phyloP scores from a whole-genome alignment of 768 basidiomycete genomes.

The Lentinula raphanica region DNA sequence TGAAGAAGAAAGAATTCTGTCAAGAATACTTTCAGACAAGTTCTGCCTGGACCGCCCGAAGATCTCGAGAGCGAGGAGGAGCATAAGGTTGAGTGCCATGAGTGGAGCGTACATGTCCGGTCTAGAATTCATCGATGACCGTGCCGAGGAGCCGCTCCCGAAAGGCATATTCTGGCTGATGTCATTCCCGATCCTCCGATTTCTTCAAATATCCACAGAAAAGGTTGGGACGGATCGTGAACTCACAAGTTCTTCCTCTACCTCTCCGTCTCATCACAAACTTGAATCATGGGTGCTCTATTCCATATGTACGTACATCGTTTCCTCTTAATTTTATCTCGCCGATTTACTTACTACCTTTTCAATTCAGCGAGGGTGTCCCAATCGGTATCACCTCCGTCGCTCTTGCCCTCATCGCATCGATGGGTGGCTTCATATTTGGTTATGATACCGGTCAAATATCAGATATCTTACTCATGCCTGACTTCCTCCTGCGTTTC shows the following conservation, averaged over 20 bases:
- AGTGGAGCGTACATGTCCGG: background rate
- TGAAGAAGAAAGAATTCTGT: too few relatives aligned
- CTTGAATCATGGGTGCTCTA: constrained; percentile 1
- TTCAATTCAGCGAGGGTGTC: constrained; percentile 41
- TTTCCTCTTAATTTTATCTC: background rate
- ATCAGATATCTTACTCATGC: constrained; percentile 69
- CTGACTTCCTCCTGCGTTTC: constrained; percentile 62
- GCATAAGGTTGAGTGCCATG: background rate
- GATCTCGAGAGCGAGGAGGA: background rate
- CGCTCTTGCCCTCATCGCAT: constrained; percentile 60
- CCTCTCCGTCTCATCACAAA: background rate
- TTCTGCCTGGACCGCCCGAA: too few relatives aligned
- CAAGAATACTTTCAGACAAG: too few relatives aligned
- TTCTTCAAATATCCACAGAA: background rate
- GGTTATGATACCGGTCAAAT: constrained; percentile 77
- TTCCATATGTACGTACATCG: constrained; percentile 9
- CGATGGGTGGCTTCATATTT: constrained; percentile 68
- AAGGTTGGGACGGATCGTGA: background rate
- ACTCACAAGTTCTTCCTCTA: background rate
- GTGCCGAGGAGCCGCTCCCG: background rate
- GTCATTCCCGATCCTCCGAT: background rate
- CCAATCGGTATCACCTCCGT: constrained; percentile 61
- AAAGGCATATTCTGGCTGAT: background rate
- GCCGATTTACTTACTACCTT: background rate
- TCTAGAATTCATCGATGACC: background rate